Evolutionary conservation across 805 yeast genomes (phyloP).

Genomic region (Nakazawaea siamensis): DNA sequence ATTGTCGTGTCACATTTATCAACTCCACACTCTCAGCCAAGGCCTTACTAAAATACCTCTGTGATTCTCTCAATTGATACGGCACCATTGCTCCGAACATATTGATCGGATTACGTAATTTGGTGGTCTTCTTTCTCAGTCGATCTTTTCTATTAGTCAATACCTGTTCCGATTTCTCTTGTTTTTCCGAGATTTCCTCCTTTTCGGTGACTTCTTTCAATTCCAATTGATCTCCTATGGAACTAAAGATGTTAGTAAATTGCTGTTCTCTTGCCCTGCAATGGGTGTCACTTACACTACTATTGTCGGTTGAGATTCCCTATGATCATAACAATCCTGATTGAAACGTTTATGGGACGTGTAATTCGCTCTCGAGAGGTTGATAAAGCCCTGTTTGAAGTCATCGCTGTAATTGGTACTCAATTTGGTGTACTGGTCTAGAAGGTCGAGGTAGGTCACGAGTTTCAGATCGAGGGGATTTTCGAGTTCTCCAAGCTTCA

Average conservation of each 20-base stretch:
- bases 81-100: slow-evolving; percentile 33
- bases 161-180: too few relatives aligned
- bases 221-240: too few relatives aligned
- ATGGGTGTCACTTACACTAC: slow-evolving; percentile 11
- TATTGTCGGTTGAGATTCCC: slow-evolving; percentile 12
- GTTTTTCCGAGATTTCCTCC: not conserved
- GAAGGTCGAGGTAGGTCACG: slow-evolving; percentile 20
- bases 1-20: slow-evolving; percentile 2
- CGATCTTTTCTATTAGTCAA: too few relatives aligned
- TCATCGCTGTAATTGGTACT: slow-evolving; percentile 16
- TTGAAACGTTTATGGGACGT: slow-evolving; percentile 15
- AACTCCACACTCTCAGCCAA: slow-evolving; percentile 10
- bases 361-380: slow-evolving; percentile 36
- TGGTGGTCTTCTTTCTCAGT: not conserved
- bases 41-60: slow-evolving; percentile 18
- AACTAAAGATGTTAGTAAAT: too few relatives aligned
- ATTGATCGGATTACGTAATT: slow-evolving; percentile 22
- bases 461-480: slow-evolving; percentile 9
- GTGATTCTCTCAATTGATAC: slow-evolving; percentile 23
- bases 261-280: too few relatives aligned
- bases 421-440: slow-evolving; percentile 26
- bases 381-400: slow-evolving; percentile 28
- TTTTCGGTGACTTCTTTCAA: too few relatives aligned
- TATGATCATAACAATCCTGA: slow-evolving; percentile 15
- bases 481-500: too few relatives aligned